Evolutionary conservation across 164 flowering plant genomes (phyloP).

Genomic region (Berberis vulgaris): DNA sequence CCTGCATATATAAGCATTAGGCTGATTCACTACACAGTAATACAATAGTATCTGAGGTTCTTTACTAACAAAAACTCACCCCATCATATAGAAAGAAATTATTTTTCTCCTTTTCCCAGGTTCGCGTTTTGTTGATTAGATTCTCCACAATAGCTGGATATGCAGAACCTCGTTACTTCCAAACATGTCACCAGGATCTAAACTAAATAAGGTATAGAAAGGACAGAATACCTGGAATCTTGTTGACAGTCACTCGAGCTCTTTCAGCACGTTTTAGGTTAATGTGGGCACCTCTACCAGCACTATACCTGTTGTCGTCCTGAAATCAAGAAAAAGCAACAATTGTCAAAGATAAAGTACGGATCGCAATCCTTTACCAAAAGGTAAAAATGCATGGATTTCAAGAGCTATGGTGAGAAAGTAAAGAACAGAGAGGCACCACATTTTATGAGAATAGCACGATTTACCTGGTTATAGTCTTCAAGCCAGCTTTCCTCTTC

Average conservation of each 20-base stretch:
- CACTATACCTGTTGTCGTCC: slow-evolving; percentile 76
- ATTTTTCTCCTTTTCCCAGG: slow-evolving; percentile 73
- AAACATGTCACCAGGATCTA: not conserved
- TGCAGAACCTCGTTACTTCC: slow-evolving; percentile 11
- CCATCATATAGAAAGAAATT: slow-evolving; percentile 72
- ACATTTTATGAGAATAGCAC: not conserved
- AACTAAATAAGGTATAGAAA: not conserved
- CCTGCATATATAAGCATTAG: slow-evolving; percentile 32
- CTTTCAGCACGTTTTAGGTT: slow-evolving; percentile 86
- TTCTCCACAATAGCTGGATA: slow-evolving; percentile 72
- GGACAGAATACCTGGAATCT: slow-evolving; percentile 67
- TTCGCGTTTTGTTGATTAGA: slow-evolving; percentile 55
- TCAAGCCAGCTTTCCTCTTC: slow-evolving; percentile 97
- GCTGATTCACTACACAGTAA: not conserved
- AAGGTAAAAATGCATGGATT: no score
- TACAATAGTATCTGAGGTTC: not conserved
- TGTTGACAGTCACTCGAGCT: slow-evolving; percentile 67
- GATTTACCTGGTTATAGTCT: slow-evolving; percentile 68
- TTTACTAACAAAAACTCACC: slow-evolving; percentile 31
- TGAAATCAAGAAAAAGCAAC: slow-evolving; percentile 21
- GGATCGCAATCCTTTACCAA: not conserved
- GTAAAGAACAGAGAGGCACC: not conserved
- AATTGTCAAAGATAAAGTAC: not conserved
- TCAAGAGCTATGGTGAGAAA: no score
- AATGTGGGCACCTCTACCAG: slow-evolving; percentile 85